Evolutionary conservation across 164 flowering plant genomes (phyloP), one percentile per base, ranked within the genome.

Genomic region (Vitis amurensis): DNA sequence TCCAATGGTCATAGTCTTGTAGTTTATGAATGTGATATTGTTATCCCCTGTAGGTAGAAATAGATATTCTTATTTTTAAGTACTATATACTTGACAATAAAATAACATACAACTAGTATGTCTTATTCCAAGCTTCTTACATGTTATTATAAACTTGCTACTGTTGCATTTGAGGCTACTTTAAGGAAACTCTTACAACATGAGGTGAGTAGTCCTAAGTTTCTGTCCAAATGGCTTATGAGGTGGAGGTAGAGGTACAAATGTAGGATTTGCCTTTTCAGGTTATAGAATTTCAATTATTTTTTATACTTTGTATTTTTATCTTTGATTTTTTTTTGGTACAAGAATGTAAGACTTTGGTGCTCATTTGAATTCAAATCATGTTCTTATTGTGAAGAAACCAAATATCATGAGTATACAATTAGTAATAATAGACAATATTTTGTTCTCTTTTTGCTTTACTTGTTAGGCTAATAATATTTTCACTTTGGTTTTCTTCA

Each of bases 131-230:
- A 23, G 27, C 2, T 23, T 23, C 27, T 23, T 23, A 23, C 27
- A 23, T 23, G 27, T 23, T 55, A 61, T 64, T 67, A n/a, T 77
- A 95, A 98, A 93, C 91, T 95, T 78, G 98, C 90, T 56, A 87
- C 91, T 73, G 0, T 23, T 23, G 27, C 2, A 23, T 23, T 23
- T 23, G 27, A 23, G 27, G 27, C 27, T 23, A 23, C 27, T 23
- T 95, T 98, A 50, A 97, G 99, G 66, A 95, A 91, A 79, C 90
- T 95, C 17, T 78, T 95, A 81, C 83, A 93, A 81, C 93, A 95
- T 81, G 99, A 95, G 79, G 85, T 91, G n/a, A 98, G 97, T 23
- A 98, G 99, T 74, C 99, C 98, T 7, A 84, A 86, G 97, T 95
- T 73, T 90, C 91, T 68, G 92, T 95, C 60, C 99, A 95, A 78